These are phyloP conservation scores for Starmerella floris DNA, from an alignment of 805 yeast species.

Conservation along the genomic window DNA sequence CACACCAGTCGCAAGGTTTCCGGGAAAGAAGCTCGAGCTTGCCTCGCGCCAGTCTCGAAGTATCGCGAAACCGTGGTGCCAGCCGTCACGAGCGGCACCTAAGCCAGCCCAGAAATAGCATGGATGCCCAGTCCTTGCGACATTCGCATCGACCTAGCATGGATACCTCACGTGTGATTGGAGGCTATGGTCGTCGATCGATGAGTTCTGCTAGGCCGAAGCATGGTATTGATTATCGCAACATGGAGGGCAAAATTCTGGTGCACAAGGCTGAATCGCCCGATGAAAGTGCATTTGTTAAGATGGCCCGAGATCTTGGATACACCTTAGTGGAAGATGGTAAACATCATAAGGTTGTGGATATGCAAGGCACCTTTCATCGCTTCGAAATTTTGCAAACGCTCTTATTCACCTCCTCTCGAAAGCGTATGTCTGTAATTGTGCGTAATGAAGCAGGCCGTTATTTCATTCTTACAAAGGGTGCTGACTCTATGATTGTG, in stretches of 20 bases:
- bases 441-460: conserved; percentile 34
- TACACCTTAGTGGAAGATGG: conserved; percentile 44
- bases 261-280: conserved; percentile 70
- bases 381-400: conserved; percentile 41
- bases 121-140: background rate
- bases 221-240: conserved; percentile 13
- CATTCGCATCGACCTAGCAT: background rate
- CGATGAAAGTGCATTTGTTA: conserved; percentile 70
- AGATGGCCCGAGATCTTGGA: conserved; percentile 63
- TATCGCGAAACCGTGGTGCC: background rate
- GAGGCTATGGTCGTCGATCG: background rate
- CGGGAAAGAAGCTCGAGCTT: background rate
- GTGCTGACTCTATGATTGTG: conserved; percentile 65
- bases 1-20: background rate
- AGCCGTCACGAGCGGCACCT: background rate
- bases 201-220: conserved; percentile 11
- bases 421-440: conserved; percentile 70
- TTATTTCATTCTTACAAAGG: conserved; percentile 45
- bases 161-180: background rate
- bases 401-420: conserved; percentile 53
- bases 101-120: background rate
- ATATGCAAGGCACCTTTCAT: conserved; percentile 34
- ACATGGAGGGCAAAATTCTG: conserved; percentile 28
- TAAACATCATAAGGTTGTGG: conserved; percentile 35
- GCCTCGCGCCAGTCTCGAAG: background rate